Percentiles rank a stretch among this genome's conserved stretches.
phyloP scores from a whole-genome alignment of 345 rosid species.

The Salix viminalis region DNA sequence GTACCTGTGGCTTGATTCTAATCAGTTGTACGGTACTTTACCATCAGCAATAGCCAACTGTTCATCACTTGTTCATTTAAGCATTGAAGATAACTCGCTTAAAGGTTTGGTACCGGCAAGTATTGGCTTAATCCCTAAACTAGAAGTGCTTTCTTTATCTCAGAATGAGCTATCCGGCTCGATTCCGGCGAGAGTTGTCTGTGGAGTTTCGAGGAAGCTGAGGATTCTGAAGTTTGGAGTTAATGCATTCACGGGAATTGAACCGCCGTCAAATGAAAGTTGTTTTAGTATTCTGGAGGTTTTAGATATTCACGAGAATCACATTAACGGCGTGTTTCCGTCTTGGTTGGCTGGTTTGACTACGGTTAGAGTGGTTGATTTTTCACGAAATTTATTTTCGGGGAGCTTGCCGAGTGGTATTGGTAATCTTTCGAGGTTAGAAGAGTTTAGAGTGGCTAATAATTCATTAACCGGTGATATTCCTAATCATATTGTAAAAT shows the following conservation, averaged over 20 bases:
- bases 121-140: constrained; percentile 58
- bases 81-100: constrained; percentile 62
- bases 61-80: constrained; percentile 71
- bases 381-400: constrained; percentile 39
- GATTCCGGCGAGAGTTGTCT: constrained; percentile 58
- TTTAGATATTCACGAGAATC: constrained; percentile 60
- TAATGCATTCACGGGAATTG: constrained; percentile 48
- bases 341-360: constrained; percentile 49
- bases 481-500: constrained; percentile 63
- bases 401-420: constrained; percentile 52
- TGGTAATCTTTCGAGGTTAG: constrained; percentile 49
- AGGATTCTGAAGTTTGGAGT: constrained; percentile 59
- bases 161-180: constrained; percentile 63
- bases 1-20: constrained; percentile 75
- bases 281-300: constrained; percentile 55
- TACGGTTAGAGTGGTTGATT: constrained; percentile 48
- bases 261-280: constrained; percentile 36
- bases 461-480: constrained; percentile 60
- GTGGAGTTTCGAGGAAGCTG: constrained; percentile 55
- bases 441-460: constrained; percentile 60
- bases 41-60: constrained; percentile 81
- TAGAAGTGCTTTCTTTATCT: constrained; percentile 61
- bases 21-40: constrained; percentile 61
- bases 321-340: constrained; percentile 56
- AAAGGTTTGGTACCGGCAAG: constrained; percentile 73